Conservation (phyloP, 345 rosid species). For the Aquilaria yunnanensis region DNA sequence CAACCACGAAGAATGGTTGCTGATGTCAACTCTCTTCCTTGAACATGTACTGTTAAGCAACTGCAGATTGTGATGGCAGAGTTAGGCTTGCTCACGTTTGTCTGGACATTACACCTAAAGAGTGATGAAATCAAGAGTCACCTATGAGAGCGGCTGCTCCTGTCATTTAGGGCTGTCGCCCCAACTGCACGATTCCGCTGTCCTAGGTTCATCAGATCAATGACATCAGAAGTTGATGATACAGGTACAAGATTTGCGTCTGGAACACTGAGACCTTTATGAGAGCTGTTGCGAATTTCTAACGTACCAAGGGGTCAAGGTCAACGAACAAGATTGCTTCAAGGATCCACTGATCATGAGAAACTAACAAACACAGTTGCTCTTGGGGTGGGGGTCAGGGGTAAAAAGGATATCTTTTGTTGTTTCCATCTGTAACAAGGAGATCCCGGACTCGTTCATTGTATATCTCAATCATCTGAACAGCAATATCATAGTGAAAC, state of each 20-base stretch:
- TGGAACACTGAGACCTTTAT: conserved; percentile 89
- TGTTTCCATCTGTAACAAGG: conserved; percentile 79
- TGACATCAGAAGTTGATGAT: conserved; percentile 78
- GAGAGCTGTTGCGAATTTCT: conserved; percentile 92
- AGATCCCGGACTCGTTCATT: conserved; percentile 97
- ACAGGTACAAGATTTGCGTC: conserved; percentile 83
- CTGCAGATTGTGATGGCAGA: conserved; percentile 35
- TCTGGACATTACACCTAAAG: conserved; percentile 3
- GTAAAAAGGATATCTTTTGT: conserved; percentile 85
- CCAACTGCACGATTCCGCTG: conserved; percentile 90
- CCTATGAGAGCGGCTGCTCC: conserved; percentile 99
- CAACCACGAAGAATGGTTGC: conserved; percentile 80
- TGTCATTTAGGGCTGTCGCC: conserved; percentile 92
- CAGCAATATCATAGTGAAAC: conserved; percentile 72
- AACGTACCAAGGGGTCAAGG: conserved; percentile 61
- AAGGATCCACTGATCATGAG: no score
- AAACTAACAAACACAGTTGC: not conserved
- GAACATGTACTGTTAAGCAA: conserved; percentile 96
- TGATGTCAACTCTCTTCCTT: conserved; percentile 84
- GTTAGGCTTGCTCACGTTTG: not conserved
- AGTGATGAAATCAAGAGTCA: conserved; percentile 19
- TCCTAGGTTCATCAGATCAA: conserved; percentile 88
- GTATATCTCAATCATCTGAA: conserved; percentile 97
- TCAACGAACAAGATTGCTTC: not conserved
- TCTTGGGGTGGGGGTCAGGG: not conserved